These are phyloP conservation scores for Fusarium musae DNA, from an alignment of 2,329 filamentous ascomycete genomes.

Conservation along the genomic window DNA sequence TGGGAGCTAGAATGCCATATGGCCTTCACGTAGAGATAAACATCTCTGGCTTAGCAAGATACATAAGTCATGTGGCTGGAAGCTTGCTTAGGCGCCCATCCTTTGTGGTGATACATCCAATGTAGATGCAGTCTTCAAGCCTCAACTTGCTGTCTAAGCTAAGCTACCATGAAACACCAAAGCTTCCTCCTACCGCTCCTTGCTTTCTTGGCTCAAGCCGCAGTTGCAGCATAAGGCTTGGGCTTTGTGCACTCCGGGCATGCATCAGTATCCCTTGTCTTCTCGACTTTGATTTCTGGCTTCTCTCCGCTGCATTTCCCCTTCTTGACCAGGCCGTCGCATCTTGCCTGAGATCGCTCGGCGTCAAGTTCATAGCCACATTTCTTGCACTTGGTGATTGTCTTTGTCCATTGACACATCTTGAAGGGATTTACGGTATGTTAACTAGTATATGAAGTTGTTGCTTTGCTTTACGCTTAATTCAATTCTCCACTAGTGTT, in stretches of 20 bases:
- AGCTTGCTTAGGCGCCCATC: too few relatives aligned
- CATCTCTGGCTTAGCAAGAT: too few relatives aligned
- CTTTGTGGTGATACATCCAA: too few relatives aligned
- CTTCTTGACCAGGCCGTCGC: neutral
- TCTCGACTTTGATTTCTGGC: neutral
- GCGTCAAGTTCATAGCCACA: neutral
- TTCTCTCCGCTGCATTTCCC: neutral
- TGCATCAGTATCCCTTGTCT: neutral
- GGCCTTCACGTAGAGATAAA: too few relatives aligned
- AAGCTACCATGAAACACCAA: neutral
- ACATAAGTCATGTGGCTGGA: too few relatives aligned
- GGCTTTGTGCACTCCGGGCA: neutral
- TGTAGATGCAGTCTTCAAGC: fast-evolving
- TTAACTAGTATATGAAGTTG: neutral
- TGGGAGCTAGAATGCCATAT: too few relatives aligned
- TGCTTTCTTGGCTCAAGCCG: neutral
- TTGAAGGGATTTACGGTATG: fast-evolving
- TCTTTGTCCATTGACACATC: neutral
- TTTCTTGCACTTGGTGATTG: neutral
- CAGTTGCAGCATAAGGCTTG: neutral
- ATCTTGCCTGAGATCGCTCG: neutral
- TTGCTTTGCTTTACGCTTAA: neutral
- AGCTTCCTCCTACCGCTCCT: too few relatives aligned
- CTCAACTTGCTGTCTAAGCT: fast-evolving
- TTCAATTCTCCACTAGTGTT: neutral